A percentile compares a stretch with the other conserved stretches of the same genome.
Evolutionary conservation across 768 basidiomycete species (phyloP).

Genomic region (Termitomyces sp.): DNA sequence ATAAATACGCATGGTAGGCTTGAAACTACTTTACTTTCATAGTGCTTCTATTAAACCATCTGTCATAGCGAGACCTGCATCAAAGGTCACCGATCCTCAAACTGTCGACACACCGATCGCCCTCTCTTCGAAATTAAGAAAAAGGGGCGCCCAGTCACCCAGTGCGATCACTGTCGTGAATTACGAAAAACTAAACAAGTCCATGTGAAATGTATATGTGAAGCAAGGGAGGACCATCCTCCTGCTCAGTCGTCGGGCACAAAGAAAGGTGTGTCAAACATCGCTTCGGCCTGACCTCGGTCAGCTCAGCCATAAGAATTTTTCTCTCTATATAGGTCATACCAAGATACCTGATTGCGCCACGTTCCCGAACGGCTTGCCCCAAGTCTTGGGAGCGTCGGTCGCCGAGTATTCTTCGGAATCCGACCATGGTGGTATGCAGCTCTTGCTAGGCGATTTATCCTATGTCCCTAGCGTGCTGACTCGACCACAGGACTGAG

Average conservation of each 20-base stretch:
- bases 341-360: conserved; percentile 64
- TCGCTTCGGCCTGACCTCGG: conserved; percentile 16
- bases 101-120: conserved; percentile 84
- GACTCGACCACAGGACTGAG: conserved; percentile 42
- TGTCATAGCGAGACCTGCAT: conserved; percentile 80
- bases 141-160: conserved; percentile 89
- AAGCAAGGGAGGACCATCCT: conserved; percentile 66
- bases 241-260: conserved; percentile 35
- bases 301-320: conserved; percentile 46
- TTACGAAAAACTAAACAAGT: conserved; percentile 82
- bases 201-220: conserved; percentile 84
- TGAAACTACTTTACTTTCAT: no score
- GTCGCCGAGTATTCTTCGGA: conserved; percentile 51
- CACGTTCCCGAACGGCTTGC: conserved; percentile 79
- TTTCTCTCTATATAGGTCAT: conserved; percentile 39
- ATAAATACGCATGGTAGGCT: conserved; percentile 80
- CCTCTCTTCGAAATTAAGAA: conserved; percentile 91
- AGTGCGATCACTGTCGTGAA: conserved; percentile 86
- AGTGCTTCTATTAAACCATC: conserved; percentile 5
- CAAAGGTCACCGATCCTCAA: conserved; percentile 89
- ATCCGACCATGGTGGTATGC: conserved; percentile 67
- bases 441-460: conserved; percentile 40
- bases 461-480: conserved; percentile 35
- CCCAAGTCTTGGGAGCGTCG: conserved; percentile 65
- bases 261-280: conserved; percentile 73